phyloP scores from a whole-genome alignment of 1,139 yeast genomes.

The Suhomyces atakaporum region DNA sequence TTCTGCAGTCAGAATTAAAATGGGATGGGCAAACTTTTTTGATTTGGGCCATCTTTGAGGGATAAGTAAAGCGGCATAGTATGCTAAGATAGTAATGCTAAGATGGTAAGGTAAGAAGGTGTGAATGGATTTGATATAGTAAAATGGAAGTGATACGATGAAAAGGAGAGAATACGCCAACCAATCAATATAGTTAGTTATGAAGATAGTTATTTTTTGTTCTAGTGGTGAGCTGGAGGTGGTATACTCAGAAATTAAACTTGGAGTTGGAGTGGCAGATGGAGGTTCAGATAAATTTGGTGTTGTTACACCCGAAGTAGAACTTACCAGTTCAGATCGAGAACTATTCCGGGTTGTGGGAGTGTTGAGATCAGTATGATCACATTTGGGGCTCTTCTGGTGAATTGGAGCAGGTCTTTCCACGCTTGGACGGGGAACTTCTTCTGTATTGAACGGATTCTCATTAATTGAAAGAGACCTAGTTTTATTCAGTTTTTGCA shows the following conservation, averaged over 20 bases:
- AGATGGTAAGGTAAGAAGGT: slow-evolving; percentile 65
- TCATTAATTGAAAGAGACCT: slow-evolving; percentile 9
- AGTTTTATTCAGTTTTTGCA: slow-evolving; percentile 21
- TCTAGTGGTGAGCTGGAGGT: slow-evolving; percentile 1
- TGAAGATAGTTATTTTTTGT: slow-evolving; percentile 37
- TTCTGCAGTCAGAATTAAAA: slow-evolving; percentile 61
- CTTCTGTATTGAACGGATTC: slow-evolving; percentile 7
- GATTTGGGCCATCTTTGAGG: slow-evolving; percentile 50
- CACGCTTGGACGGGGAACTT: slow-evolving; percentile 10
- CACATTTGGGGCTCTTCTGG: slow-evolving; percentile 11
- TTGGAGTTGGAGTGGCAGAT: neutral
- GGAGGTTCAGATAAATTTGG: neutral
- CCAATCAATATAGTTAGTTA: slow-evolving; percentile 58
- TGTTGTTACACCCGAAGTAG: neutral
- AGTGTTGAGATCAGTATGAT: neutral
- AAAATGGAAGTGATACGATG: slow-evolving; percentile 57
- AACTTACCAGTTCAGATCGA: neutral
- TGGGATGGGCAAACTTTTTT: slow-evolving; percentile 66
- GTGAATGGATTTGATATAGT: slow-evolving; percentile 46
- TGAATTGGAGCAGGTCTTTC: slow-evolving; percentile 25
- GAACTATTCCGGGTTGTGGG: neutral
- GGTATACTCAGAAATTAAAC: neutral
- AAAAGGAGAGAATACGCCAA: slow-evolving; percentile 48
- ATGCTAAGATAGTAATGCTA: slow-evolving; percentile 57
- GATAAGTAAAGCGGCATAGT: slow-evolving; percentile 52